phyloP scores from a whole-genome alignment of 495 filamentous ascomycete species.

The Neurospora sp. region DNA sequence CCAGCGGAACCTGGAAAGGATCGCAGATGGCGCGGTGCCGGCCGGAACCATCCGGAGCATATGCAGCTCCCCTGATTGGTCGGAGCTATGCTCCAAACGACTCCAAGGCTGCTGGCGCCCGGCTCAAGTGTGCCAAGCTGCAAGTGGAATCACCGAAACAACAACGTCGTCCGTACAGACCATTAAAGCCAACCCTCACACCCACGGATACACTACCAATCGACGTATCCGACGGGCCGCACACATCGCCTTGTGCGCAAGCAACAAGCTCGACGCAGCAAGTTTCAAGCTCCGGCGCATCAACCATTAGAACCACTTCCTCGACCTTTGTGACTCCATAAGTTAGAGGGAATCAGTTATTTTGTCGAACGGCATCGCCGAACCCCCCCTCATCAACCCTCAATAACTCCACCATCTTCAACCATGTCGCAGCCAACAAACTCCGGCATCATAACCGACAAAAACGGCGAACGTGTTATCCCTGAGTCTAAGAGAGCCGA shows the following conservation, averaged over 20 bases:
- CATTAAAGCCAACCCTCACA: too few species aligned
- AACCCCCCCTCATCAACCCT: not conserved
- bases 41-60: conserved; percentile 18
- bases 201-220: not conserved
- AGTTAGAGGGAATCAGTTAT: not conserved
- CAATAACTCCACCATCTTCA: conserved; percentile 9
- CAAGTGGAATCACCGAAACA: not conserved
- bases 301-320: not conserved
- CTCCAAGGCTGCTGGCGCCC: conserved; percentile 1
- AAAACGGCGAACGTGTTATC: conserved; percentile 70
- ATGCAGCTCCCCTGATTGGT: conserved; percentile 24
- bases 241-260: not conserved
- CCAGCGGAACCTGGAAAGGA: conserved; percentile 18
- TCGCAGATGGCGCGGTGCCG: conserved; percentile 3
- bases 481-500: conserved; percentile 80
- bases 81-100: conserved; percentile 19
- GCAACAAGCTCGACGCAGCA: conserved; percentile 4
- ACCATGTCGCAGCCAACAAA: conserved; percentile 40
- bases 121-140: not conserved
- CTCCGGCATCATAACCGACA: conserved; percentile 67
- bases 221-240: not conserved
- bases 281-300: not conserved
- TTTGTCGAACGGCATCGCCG: not conserved
- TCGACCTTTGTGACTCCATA: not conserved
- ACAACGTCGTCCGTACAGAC: not conserved